Percentiles rank a stretch among this genome's conserved stretches.
Evolutionary conservation across 139 green algal genomes (phyloP).

Genomic region (Coelastrella sp.): DNA sequence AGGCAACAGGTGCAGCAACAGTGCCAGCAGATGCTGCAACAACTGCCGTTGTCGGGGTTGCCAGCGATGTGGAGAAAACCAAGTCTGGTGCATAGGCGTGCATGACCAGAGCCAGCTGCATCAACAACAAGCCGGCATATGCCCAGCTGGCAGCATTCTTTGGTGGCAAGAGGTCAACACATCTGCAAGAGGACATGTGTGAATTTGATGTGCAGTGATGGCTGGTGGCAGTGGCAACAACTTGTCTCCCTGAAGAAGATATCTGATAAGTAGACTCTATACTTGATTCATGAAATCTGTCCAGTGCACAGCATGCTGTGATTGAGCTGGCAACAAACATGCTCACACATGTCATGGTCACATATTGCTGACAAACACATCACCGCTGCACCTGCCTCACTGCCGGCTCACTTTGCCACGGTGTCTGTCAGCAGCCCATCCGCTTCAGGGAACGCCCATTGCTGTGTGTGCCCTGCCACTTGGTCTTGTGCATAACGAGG

Average conservation of each 20-base stretch:
- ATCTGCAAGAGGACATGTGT: not conserved
- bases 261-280: too few relatives aligned
- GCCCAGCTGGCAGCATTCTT: not conserved
- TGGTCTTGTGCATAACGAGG: conserved; percentile 33
- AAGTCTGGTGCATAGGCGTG: conserved; percentile 15
- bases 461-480: conserved; percentile 5
- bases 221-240: too few relatives aligned
- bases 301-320: too few relatives aligned
- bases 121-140: not conserved
- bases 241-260: too few relatives aligned
- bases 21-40: not conserved
- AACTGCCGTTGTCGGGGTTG: not conserved
- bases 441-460: conserved; percentile 7
- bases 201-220: not conserved
- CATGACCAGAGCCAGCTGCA: conserved; percentile 21
- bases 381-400: too few relatives aligned
- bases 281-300: too few relatives aligned
- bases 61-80: not conserved
- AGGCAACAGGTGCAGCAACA: not conserved
- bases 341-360: not conserved
- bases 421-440: conserved; percentile 22
- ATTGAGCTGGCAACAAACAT: not conserved
- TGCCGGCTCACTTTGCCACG: conserved; percentile 18
- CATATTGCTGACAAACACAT: not conserved
- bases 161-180: conserved; percentile 23